These are phyloP conservation scores for Coniosporium tulheliwenetii DNA, from an alignment of 2,329 filamentous ascomycete genomes.

Conservation along the genomic window DNA sequence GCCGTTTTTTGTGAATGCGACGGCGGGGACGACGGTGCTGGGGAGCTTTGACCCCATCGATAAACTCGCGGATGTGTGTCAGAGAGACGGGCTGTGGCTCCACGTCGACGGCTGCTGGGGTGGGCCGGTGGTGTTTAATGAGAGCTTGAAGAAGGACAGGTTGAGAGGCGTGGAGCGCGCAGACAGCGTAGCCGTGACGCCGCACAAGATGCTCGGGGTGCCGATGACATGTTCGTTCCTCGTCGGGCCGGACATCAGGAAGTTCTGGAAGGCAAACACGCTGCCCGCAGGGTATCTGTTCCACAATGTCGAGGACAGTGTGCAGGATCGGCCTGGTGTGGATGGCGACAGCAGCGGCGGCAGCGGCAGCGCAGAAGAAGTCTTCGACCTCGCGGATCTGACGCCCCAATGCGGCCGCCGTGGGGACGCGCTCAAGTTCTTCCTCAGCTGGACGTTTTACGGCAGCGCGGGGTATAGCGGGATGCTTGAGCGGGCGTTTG, in stretches of 20 bases:
- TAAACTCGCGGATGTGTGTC: slow-evolving; percentile 54
- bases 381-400: slow-evolving; percentile 83
- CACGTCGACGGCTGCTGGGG: slow-evolving; percentile 92
- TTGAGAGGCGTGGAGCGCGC: slow-evolving; percentile 58
- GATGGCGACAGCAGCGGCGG: slow-evolving; percentile 7
- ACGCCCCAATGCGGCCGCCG: slow-evolving; percentile 86
- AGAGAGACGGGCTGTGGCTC: slow-evolving; percentile 64
- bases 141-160: slow-evolving; percentile 41
- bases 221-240: slow-evolving; percentile 87
- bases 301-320: slow-evolving; percentile 17
- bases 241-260: slow-evolving; percentile 55
- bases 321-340: slow-evolving; percentile 5
- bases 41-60: slow-evolving; percentile 76
- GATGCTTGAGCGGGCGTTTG: slow-evolving; percentile 53
- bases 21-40: slow-evolving; percentile 83
- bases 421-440: slow-evolving; percentile 75
- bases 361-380: slow-evolving; percentile 27
- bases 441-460: slow-evolving; percentile 80
- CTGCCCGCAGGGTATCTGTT: slow-evolving; percentile 65
- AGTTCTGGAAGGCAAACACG: slow-evolving; percentile 74
- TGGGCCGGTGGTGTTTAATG: slow-evolving; percentile 64
- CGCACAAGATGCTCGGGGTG: slow-evolving; percentile 93
- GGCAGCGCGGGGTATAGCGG: slow-evolving; percentile 56
- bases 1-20: slow-evolving; percentile 90
- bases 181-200: slow-evolving; percentile 74